phyloP scores from a whole-genome alignment of 495 filamentous ascomycete species.

The Achaetomiella virescens region DNA sequence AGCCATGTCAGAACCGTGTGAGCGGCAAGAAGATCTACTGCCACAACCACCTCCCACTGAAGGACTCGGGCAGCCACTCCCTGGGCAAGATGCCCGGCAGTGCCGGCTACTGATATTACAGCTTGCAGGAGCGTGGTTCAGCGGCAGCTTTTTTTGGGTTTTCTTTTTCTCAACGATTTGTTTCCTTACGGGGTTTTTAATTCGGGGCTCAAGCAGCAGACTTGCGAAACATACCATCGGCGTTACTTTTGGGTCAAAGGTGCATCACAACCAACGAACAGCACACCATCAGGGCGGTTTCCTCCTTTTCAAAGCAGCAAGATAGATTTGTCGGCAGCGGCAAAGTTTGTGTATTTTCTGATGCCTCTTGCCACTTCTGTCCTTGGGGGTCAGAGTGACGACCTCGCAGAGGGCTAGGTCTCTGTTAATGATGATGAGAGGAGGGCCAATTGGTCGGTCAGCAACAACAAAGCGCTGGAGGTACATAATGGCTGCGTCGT shows the following conservation, averaged over 20 bases:
- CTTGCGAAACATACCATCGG: slow-evolving; percentile 4
- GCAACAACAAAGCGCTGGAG: background rate
- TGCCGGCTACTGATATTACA: slow-evolving; percentile 33
- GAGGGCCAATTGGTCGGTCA: background rate
- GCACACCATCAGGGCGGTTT: slow-evolving; percentile 1
- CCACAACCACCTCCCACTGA: slow-evolving; percentile 44
- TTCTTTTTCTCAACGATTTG: background rate
- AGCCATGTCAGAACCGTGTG: slow-evolving; percentile 33
- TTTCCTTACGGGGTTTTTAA: background rate
- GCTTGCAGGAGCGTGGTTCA: background rate
- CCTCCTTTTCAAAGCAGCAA: background rate
- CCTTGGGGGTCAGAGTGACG: background rate
- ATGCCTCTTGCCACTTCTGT: too few relatives aligned
- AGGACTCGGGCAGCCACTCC: slow-evolving; percentile 33
- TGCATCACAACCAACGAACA: slow-evolving; percentile 1
- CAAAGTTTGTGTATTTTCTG: background rate
- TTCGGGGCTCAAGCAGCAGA: background rate
- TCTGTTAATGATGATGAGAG: background rate
- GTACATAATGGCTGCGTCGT: background rate
- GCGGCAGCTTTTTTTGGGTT: background rate
- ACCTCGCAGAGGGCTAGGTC: background rate
- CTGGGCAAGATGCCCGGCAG: slow-evolving; percentile 45
- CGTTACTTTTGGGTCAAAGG: slow-evolving; percentile 1
- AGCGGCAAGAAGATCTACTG: slow-evolving; percentile 41
- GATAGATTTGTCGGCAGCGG: slow-evolving; percentile 4